These are phyloP conservation scores for Syncephalastrum sp. DNA, from an alignment of 371 early-diverging fungal species.

Conservation along the genomic window DNA sequence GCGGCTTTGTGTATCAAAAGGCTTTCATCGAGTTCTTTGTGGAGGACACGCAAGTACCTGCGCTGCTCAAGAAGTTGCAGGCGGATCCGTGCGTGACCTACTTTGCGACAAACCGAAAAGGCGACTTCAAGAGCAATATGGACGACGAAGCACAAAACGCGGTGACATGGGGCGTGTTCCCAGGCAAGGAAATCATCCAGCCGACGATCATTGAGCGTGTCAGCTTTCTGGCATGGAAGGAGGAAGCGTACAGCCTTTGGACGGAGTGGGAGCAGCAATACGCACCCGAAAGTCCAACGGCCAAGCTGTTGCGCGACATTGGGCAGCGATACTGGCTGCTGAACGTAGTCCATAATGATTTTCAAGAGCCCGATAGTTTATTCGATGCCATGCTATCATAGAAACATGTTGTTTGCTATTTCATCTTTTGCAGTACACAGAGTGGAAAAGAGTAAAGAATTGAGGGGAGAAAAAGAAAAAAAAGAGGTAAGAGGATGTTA, in stretches of 20 bases:
- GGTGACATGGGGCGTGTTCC: constrained; percentile 97
- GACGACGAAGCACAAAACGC: constrained; percentile 65
- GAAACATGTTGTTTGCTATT: constrained; percentile 8
- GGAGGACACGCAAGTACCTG: constrained; percentile 42
- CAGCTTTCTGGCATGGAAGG: constrained; percentile 91
- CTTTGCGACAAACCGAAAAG: constrained; percentile 82
- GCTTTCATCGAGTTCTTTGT: constrained; percentile 83
- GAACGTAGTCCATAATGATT: constrained; percentile 93
- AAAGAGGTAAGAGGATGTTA: constrained; percentile 1
- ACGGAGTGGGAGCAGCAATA: constrained; percentile 86
- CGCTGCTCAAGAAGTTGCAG: constrained; percentile 46
- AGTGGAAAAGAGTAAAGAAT: constrained; percentile 2
- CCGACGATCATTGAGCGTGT: constrained; percentile 89
- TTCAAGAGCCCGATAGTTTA: constrained; percentile 52
- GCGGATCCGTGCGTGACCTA: constrained; percentile 75
- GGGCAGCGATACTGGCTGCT: constrained; percentile 81
- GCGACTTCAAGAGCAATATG: constrained; percentile 74
- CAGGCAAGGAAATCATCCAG: constrained; percentile 92
- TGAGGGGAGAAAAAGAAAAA: constrained; percentile 5
- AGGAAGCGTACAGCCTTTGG: constrained; percentile 92
- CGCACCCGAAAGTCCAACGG: constrained; percentile 51
- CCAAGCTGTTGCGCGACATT: constrained; percentile 60
- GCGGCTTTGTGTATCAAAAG: constrained; percentile 95
- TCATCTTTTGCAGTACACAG: constrained; percentile 1
- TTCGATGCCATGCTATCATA: constrained; percentile 48